These are phyloP conservation scores for Dendrobium nobile DNA, from an alignment of 106 monocot species.

Conservation along the genomic window DNA sequence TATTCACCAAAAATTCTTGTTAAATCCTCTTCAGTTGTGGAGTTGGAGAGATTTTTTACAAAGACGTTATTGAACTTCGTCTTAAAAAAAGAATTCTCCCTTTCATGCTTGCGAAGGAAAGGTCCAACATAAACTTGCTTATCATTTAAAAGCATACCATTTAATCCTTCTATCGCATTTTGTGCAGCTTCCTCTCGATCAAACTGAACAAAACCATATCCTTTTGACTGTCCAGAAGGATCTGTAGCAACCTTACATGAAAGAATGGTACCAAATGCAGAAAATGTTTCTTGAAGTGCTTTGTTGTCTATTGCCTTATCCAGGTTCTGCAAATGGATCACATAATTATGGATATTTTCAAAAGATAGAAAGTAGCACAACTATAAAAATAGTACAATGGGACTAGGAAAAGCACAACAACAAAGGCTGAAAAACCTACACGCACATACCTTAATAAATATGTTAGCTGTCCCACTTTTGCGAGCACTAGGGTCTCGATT, in stretches of 20 bases:
- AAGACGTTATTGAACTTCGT: conserved; percentile 42
- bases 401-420: neutral
- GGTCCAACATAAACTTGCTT: conserved; percentile 62
- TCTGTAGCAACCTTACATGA: conserved; percentile 64
- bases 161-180: conserved; percentile 44
- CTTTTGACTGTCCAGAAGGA: conserved; percentile 54
- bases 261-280: conserved; percentile 53
- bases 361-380: neutral
- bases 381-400: neutral
- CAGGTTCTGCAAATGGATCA: conserved; percentile 24
- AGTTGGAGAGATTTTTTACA: conserved; percentile 52
- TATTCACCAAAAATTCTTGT: conserved; percentile 38
- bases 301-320: conserved; percentile 41
- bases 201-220: conserved; percentile 66
- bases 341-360: neutral
- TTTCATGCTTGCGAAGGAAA: conserved; percentile 59
- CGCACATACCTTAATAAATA: conserved; percentile 37
- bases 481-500: conserved; percentile 34
- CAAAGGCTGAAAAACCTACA: neutral
- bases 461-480: conserved; percentile 46
- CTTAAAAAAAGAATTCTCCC: conserved; percentile 31
- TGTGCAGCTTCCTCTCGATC: conserved; percentile 50
- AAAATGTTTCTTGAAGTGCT: conserved; percentile 46
- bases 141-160: conserved; percentile 66
- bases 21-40: conserved; percentile 40